Conservation (phyloP, 305 asterid species). For the Fraxinus angustifolia region DNA sequence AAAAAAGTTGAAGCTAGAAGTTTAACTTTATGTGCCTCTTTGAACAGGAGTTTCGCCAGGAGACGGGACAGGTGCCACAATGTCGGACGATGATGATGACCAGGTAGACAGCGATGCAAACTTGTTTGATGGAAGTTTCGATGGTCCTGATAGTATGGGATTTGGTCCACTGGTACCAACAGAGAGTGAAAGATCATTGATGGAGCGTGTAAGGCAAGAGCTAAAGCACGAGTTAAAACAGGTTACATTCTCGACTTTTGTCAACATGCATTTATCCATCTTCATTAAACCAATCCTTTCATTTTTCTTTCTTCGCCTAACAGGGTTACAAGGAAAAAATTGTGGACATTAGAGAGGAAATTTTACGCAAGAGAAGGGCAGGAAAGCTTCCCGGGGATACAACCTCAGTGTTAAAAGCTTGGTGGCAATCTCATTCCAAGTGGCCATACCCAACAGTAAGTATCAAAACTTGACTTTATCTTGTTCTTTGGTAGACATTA, state of each 20-base stretch:
- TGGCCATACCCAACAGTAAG: constrained; percentile 63
- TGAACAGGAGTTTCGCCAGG: constrained; percentile 58
- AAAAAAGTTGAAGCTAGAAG: constrained; percentile 6
- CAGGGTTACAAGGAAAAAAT: constrained; percentile 63
- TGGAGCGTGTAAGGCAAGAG: constrained; percentile 74
- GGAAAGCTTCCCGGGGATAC: constrained; percentile 65
- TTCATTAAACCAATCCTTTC: not conserved
- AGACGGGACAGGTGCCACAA: constrained; percentile 62
- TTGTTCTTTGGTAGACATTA: not conserved
- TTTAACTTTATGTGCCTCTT: not conserved
- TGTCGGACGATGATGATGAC: constrained; percentile 63
- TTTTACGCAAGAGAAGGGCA: constrained; percentile 56
- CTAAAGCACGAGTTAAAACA: constrained; percentile 54
- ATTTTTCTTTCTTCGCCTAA: not conserved
- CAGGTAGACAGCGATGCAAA: constrained; percentile 48
- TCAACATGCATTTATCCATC: not conserved
- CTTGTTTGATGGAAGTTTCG: constrained; percentile 45
- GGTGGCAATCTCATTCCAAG: constrained; percentile 59
- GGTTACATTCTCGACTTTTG: constrained; percentile 16
- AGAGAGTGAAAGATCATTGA: constrained; percentile 56
- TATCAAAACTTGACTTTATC: not conserved
- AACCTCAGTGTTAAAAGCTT: constrained; percentile 45
- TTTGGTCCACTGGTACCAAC: constrained; percentile 58
- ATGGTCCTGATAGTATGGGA: constrained; percentile 45
- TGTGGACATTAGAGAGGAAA: constrained; percentile 60